Conservation (phyloP, 352 stramenopile genomes). For the Phytophthora litchii region DNA sequence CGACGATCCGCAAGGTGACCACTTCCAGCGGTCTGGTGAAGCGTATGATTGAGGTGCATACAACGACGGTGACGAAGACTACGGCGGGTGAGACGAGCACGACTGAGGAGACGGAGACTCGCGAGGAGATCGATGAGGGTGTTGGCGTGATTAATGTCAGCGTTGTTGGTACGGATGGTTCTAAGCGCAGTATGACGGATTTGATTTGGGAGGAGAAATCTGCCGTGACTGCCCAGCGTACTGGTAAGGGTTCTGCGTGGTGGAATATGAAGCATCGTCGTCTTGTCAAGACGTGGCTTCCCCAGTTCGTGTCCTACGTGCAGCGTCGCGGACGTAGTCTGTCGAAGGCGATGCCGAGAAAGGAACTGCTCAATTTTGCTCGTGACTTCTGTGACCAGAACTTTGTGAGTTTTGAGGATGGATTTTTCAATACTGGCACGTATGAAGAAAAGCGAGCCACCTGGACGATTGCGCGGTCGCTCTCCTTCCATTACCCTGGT, state of each 20-base stretch:
- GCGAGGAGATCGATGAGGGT: slow-evolving; percentile 5
- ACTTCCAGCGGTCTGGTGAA: slow-evolving; percentile 27
- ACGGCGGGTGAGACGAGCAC: slow-evolving; percentile 26
- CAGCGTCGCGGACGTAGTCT: slow-evolving; percentile 34
- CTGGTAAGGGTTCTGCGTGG: slow-evolving; percentile 31
- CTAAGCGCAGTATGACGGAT: slow-evolving; percentile 1
- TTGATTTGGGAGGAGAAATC: slow-evolving; percentile 18
- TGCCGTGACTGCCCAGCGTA: slow-evolving; percentile 10
- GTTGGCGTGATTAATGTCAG: slow-evolving; percentile 14
- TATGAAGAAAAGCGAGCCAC: slow-evolving; percentile 41
- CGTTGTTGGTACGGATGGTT: slow-evolving; percentile 23
- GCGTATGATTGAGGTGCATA: slow-evolving; percentile 32
- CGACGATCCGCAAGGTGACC: slow-evolving; percentile 28
- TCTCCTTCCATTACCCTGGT: slow-evolving; percentile 41
- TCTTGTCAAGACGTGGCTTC: slow-evolving; percentile 37
- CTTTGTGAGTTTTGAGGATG: slow-evolving; percentile 37
- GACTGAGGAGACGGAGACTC: slow-evolving; percentile 23
- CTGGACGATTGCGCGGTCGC: slow-evolving; percentile 35
- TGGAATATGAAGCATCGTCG: slow-evolving; percentile 33
- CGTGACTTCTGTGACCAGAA: slow-evolving; percentile 41
- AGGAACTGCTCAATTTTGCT: slow-evolving; percentile 40
- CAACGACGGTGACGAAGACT: slow-evolving; percentile 35
- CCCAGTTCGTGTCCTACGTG: slow-evolving; percentile 40
- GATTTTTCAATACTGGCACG: slow-evolving; percentile 38
- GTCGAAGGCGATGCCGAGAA: slow-evolving; percentile 33